These are phyloP conservation scores for Venustampulla echinocandica DNA, from an alignment of 495 filamentous ascomycete genomes.

Conservation along the genomic window DNA sequence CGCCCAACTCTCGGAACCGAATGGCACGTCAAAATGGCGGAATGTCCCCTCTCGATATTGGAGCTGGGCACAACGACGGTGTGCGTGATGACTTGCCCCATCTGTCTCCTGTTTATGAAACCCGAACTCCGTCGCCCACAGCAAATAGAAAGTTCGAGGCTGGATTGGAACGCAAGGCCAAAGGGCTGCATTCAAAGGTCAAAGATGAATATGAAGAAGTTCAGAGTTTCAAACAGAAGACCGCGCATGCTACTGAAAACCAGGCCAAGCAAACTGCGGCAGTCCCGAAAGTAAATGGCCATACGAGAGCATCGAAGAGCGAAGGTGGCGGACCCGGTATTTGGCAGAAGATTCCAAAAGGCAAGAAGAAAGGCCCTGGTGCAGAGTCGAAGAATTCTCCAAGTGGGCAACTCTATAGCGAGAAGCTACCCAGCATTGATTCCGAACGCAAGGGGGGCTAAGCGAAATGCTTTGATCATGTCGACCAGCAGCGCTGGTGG, in stretches of 20 bases:
- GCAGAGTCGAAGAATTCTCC: constrained; percentile 27
- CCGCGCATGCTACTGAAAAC: constrained; percentile 3
- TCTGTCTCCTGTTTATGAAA: constrained; percentile 48
- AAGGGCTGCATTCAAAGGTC: not conserved
- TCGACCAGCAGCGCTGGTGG: not conserved
- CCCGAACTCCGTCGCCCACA: constrained; percentile 41
- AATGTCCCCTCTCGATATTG: constrained; percentile 23
- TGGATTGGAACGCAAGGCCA: constrained; percentile 1
- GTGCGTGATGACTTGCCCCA: constrained; percentile 26
- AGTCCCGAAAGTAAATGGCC: constrained; percentile 29
- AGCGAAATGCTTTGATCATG: constrained; percentile 8
- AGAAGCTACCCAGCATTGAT: constrained; percentile 41
- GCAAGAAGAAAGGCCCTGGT: constrained; percentile 36
- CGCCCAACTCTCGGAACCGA: constrained; percentile 17
- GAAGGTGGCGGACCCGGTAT: constrained; percentile 32
- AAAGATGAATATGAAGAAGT: constrained; percentile 1
- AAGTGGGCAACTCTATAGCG: constrained; percentile 31
- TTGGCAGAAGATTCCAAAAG: constrained; percentile 40
- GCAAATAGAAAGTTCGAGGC: constrained; percentile 20
- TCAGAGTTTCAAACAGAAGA: not conserved
- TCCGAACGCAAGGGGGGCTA: constrained; percentile 45
- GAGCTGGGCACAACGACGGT: constrained; percentile 12
- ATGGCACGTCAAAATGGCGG: constrained; percentile 20
- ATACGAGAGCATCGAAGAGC: constrained; percentile 39
- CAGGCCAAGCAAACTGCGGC: constrained; percentile 22